phyloP scores from a whole-genome alignment of 2,329 filamentous ascomycete species.

The Alternaria tenuissima region DNA sequence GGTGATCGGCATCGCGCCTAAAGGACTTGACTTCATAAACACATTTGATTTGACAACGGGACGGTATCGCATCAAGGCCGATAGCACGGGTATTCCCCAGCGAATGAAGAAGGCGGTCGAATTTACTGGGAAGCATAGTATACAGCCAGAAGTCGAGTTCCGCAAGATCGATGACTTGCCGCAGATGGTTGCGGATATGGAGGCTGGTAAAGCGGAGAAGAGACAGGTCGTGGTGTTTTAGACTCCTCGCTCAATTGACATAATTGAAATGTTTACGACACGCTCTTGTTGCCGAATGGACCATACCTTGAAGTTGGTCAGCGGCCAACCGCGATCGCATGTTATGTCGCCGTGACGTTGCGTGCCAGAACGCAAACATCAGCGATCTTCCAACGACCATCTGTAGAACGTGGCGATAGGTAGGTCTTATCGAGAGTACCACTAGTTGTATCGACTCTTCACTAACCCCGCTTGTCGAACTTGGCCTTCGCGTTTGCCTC shows the following conservation, averaged over 20 bases:
- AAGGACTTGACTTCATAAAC: constrained; percentile 48
- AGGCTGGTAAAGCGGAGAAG: constrained; percentile 47
- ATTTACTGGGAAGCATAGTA: constrained; percentile 55
- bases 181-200: constrained; percentile 53
- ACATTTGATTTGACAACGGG: constrained; percentile 54
- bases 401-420: background rate
- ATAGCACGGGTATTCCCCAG: constrained; percentile 55
- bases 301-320: background rate
- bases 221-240: constrained; percentile 51
- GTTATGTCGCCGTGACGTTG: background rate
- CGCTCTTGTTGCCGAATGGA: background rate
- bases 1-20: constrained; percentile 54
- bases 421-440: background rate
- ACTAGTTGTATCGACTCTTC: background rate
- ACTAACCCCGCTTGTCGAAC: background rate
- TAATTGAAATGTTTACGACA: too few relatives aligned
- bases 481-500: background rate
- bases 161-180: constrained; percentile 52
- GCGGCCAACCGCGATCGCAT: background rate
- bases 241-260: background rate
- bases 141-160: constrained; percentile 53
- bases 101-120: constrained; percentile 56
- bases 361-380: background rate
- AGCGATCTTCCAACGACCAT: background rate
- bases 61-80: constrained; percentile 53